These are phyloP conservation scores for Fusarium devonianum DNA, from an alignment of 2,329 filamentous ascomycete species.

Conservation along the genomic window DNA sequence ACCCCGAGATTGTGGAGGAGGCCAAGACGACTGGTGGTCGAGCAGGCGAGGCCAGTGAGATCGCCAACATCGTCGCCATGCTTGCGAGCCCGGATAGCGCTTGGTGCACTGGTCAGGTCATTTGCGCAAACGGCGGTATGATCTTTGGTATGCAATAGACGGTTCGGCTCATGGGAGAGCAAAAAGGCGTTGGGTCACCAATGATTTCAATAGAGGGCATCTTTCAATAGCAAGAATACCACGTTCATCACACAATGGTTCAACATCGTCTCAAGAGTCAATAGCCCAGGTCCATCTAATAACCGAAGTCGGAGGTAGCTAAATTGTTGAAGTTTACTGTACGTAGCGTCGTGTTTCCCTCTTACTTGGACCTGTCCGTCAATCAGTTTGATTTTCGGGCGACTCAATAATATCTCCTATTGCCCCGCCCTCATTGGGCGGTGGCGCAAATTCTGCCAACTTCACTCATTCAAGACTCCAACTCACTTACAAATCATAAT, in stretches of 20 bases:
- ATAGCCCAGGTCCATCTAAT: too few species aligned
- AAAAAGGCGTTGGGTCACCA: conserved; percentile 21
- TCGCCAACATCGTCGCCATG: conserved; percentile 39
- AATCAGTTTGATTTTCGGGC: too few species aligned
- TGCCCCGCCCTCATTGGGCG: conserved; percentile 41
- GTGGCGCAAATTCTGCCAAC: conserved; percentile 42
- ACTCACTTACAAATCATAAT: conserved; percentile 34
- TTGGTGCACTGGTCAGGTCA: conserved; percentile 41
- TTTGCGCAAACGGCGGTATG: conserved; percentile 42
- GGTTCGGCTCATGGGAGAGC: conserved; percentile 4
- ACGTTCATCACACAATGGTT: background rate
- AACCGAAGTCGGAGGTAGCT: too few species aligned
- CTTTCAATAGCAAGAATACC: conserved; percentile 13
- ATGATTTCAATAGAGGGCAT: conserved; percentile 17
- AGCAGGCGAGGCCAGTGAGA: conserved; percentile 39
- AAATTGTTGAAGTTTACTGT: too few species aligned
- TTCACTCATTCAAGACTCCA: conserved; percentile 19
- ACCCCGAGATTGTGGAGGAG: conserved; percentile 39
- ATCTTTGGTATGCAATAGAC: conserved; percentile 41
- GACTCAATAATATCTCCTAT: too few species aligned
- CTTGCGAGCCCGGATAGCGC: conserved; percentile 38
- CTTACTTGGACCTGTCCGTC: too few species aligned
- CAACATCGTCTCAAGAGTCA: background rate
- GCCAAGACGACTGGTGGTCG: conserved; percentile 40
- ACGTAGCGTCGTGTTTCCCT: too few species aligned